A percentile compares a stretch with the other conserved stretches of the same genome.
These are phyloP conservation scores for Chrysosporium queenslandicum DNA, from an alignment of 2,329 filamentous ascomycete species.

Conservation along the genomic window DNA sequence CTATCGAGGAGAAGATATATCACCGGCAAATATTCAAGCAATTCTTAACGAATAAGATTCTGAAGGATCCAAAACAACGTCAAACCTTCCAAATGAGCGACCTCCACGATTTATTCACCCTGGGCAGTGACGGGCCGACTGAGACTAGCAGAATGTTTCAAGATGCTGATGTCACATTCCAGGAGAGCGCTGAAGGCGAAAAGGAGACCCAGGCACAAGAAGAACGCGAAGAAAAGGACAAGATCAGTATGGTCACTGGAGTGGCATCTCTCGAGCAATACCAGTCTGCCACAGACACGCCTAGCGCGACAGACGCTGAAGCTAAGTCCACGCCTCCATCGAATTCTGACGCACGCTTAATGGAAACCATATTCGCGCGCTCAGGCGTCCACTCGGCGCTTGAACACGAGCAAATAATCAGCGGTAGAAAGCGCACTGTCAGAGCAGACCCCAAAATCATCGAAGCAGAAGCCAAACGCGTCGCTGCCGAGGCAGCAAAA, in stretches of 20 bases:
- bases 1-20: constrained; percentile 98
- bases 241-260: constrained; percentile 47
- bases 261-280: constrained; percentile 58
- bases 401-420: constrained; percentile 86
- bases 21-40: constrained; percentile 98
- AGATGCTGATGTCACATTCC: constrained; percentile 67
- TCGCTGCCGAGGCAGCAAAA: constrained; percentile 66
- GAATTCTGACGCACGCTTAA: constrained; percentile 60
- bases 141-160: constrained; percentile 81
- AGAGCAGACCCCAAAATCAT: constrained; percentile 69
- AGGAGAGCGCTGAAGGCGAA: constrained; percentile 25
- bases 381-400: constrained; percentile 82
- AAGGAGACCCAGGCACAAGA: constrained; percentile 11
- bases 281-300: constrained; percentile 40
- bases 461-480: constrained; percentile 66
- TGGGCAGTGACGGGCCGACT: constrained; percentile 60
- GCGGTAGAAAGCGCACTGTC: constrained; percentile 55
- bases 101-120: constrained; percentile 80
- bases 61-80: constrained; percentile 87
- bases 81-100: constrained; percentile 85
- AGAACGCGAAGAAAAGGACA: constrained; percentile 30
- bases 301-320: constrained; percentile 18
- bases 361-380: constrained; percentile 79
- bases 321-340: constrained; percentile 24
- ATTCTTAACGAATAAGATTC: constrained; percentile 89